Evolutionary conservation across 208 protist species (phyloP), one percentile per base, ranked within the genome.

Genomic region (Wallacemonas sp.): DNA sequence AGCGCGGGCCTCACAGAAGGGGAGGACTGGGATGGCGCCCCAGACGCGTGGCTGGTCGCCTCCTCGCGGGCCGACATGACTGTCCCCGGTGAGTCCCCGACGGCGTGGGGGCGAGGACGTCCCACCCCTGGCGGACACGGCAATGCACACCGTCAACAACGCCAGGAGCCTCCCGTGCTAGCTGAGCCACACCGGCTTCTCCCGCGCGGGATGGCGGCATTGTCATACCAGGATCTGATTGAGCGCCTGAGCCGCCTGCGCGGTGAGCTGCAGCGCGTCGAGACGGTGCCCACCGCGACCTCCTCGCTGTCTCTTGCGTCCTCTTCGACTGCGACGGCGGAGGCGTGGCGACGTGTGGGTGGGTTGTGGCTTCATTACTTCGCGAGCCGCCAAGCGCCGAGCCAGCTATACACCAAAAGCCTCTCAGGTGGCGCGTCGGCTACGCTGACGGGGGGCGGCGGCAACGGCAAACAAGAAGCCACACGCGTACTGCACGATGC

Each of bases 181-280:
- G 66, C 62, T 1, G 44, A 38, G 36, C 45, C 56, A 60, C 64
- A 66, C 49, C 86, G 74, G 0, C 68, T 93, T 34, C 68, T 93
- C 46, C 87, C 87, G 0, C 19, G 22, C 30, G 79, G 79, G 30
- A 93, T 84, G 24, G 74, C 83, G n/a, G 82, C 87, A 19, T 61
- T 87, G 24, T 83, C 84, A 15, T 93, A 90, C 62, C 45, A 89
- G n/a, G 73, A 91, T 41, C 68, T 80, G 31, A 70, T 84, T 19
- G 15, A 33, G 22, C 79, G 77, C 30, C 62, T 84, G 53, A 31
- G 54, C 12, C 38, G 31, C 30, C 34, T 75, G 24, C 69, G 69
- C 17, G 46, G 55, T 15, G 68, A 66, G 22, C 27, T 79, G 42
- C 44, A 53, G 30, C 61, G 46, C 6, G 47, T 58, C 26, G 46